Evolutionary conservation across 2,329 filamentous ascomycete species (phyloP).

Genomic region (Apiospora phragmitis): DNA sequence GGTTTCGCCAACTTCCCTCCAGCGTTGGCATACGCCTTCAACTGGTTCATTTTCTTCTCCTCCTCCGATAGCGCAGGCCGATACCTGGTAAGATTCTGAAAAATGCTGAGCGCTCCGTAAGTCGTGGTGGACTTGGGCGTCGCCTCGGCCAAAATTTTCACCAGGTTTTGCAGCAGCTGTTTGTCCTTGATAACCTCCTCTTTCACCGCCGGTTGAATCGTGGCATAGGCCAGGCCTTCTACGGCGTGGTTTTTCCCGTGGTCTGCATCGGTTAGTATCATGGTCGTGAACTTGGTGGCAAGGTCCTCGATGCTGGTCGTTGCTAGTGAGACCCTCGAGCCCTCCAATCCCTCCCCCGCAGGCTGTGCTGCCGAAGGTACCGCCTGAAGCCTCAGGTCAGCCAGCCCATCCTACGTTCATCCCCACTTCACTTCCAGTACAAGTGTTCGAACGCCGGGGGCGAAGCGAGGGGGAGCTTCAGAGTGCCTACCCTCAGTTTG

Average conservation of each 20-base stretch:
- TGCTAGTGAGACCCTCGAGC: conserved; percentile 50
- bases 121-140: conserved; percentile 68
- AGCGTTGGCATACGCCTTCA: conserved; percentile 92
- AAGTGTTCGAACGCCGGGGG: conserved; percentile 24
- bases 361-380: conserved; percentile 45
- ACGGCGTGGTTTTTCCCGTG: conserved; percentile 69
- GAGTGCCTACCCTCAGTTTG: conserved; percentile 61
- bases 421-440: conserved; percentile 22
- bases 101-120: conserved; percentile 83
- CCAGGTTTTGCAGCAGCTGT: conserved; percentile 67
- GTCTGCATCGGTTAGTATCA: conserved; percentile 62
- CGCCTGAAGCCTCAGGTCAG: conserved; percentile 55
- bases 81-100: conserved; percentile 83
- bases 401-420: conserved; percentile 26
- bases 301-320: conserved; percentile 67
- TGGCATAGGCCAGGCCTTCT: conserved; percentile 90
- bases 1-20: conserved; percentile 63
- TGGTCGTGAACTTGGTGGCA: conserved; percentile 62
- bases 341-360: conserved; percentile 36
- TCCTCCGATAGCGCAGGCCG: conserved; percentile 79
- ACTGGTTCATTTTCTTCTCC: conserved; percentile 85
- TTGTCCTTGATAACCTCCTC: conserved; percentile 73
- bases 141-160: conserved; percentile 61
- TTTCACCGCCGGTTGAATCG: conserved; percentile 81
- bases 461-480: conserved; percentile 33